A percentile compares a stretch with the other conserved stretches of the same genome.
phyloP scores from a whole-genome alignment of 176 grass and related monocot species.

The Ensete ventricosum region DNA sequence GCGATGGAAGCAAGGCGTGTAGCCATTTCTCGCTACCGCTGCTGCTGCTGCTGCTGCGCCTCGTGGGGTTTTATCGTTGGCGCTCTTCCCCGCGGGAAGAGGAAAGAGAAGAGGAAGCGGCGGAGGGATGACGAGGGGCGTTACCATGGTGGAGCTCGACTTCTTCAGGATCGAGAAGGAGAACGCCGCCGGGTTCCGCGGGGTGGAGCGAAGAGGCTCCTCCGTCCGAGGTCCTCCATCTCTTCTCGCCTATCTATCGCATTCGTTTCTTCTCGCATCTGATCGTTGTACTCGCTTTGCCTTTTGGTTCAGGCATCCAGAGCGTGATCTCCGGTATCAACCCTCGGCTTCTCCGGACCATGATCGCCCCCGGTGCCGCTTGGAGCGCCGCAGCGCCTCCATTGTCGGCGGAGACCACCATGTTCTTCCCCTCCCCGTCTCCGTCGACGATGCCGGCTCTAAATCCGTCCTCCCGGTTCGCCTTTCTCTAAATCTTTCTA shows the following conservation, averaged over 20 bases:
- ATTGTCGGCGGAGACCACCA: neutral
- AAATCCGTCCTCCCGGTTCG: neutral
- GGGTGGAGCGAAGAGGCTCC: slow-evolving; percentile 3
- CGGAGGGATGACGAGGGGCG: neutral
- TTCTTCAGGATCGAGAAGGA: slow-evolving; percentile 37
- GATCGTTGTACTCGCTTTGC: neutral
- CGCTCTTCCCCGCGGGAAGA: neutral
- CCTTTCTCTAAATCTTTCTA: no score
- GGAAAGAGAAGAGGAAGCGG: neutral
- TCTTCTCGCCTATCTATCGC: neutral
- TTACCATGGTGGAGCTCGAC: slow-evolving; percentile 26
- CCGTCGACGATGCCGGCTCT: neutral
- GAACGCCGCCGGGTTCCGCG: neutral
- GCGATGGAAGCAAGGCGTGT: neutral
- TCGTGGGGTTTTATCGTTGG: neutral
- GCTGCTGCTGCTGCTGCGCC: neutral
- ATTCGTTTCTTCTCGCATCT: neutral
- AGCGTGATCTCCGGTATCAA: slow-evolving; percentile 49
- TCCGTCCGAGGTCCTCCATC: slow-evolving; percentile 4
- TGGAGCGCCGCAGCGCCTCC: neutral
- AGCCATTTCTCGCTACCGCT: neutral
- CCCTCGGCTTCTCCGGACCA: slow-evolving; percentile 33
- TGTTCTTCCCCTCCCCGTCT: neutral
- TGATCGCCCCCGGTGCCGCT: slow-evolving; percentile 18
- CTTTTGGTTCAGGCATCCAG: neutral